These are phyloP conservation scores for Citrus inodora DNA, from an alignment of 345 rosid species.

Conservation along the genomic window DNA sequence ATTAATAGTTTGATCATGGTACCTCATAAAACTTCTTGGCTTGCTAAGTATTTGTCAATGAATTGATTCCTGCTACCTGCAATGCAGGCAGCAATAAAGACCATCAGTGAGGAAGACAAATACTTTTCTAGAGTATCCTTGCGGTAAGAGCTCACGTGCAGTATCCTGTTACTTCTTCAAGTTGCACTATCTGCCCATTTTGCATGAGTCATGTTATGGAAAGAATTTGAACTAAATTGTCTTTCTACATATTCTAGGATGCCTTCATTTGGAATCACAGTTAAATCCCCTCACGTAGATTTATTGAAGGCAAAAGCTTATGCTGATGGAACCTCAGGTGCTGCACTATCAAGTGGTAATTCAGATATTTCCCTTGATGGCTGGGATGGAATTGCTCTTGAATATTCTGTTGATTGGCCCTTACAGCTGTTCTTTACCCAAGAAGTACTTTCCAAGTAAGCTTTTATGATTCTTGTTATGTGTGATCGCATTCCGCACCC, in stretches of 20 bases:
- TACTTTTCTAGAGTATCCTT: slow-evolving; percentile 80
- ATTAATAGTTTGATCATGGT: neutral
- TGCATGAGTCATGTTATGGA: neutral
- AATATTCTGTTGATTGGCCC: slow-evolving; percentile 95
- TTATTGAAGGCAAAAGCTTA: slow-evolving; percentile 48
- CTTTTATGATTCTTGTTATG: slow-evolving; percentile 17
- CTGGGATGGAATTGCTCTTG: slow-evolving; percentile 93
- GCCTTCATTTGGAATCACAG: slow-evolving; percentile 77
- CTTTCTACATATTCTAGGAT: slow-evolving; percentile 46
- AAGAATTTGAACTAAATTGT: slow-evolving; percentile 11
- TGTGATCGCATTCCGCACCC: neutral
- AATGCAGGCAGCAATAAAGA: slow-evolving; percentile 88
- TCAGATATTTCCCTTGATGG: slow-evolving; percentile 70
- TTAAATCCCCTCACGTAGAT: slow-evolving; percentile 67
- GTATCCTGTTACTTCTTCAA: slow-evolving; percentile 2
- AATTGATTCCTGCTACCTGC: slow-evolving; percentile 13
- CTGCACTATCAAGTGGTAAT: slow-evolving; percentile 36
- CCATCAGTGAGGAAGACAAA: slow-evolving; percentile 86
- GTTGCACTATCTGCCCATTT: neutral
- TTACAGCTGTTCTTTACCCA: slow-evolving; percentile 89
- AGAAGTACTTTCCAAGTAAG: slow-evolving; percentile 94
- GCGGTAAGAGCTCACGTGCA: slow-evolving; percentile 46
- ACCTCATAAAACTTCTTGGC: slow-evolving; percentile 1
- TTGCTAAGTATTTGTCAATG: neutral
- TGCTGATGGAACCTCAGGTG: slow-evolving; percentile 40